Base-by-base conservation (phyloP, 2,329 filamentous ascomycete genomes). In the Colletotrichum truncatum region DNA sequence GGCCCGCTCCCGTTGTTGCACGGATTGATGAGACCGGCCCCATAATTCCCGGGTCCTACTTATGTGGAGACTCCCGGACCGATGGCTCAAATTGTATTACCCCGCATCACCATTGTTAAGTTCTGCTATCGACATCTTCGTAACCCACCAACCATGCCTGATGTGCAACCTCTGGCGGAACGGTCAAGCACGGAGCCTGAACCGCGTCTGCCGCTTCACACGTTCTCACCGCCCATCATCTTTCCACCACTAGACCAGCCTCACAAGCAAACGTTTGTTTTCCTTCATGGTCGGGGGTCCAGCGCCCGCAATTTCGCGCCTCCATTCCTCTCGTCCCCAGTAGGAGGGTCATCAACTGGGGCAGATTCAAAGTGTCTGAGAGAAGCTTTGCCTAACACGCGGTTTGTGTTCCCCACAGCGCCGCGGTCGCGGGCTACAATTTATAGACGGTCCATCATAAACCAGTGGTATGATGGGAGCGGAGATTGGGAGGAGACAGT, bases 351-450 rank as follows among this genome's bases (percentile, higher is more conserved):
- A 18, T 36, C 38, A 38, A 30, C 23, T 57, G 25, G 25, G 10
- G 4, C 16, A 1, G 14, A n/a, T 5, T 7, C 12, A 10, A 3
- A 18, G 6, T 74, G 74, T 0, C 70, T 82, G n/a, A 72, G 57
- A 11, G 69, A 72, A 5, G 68, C 72, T 3, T 77, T 85, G 9
- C 78, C 81, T 0, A 67, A 81, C 49, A 77, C 81, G 3, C 83
- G 81, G 48, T 82, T 87, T 64, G 71, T 87, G 45, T 85, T 87
- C 68, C 85, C 83, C 3, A 82, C 80, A 0, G 85, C 85, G 0
- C 77, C 80, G 11, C 70, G 75, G 5, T 68, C 68, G 8, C 67
- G 76, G 8, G 75, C 76, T 7, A 69, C 67, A 28, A 73, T 77
- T 45, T 78, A 77, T 45, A 73, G 73, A 11, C 74, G 75, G 4